Percentiles rank a stretch among this genome's conserved stretches.
Evolutionary conservation across 495 filamentous ascomycete species (phyloP).

Genomic region (Jackrogersella multiformis): DNA sequence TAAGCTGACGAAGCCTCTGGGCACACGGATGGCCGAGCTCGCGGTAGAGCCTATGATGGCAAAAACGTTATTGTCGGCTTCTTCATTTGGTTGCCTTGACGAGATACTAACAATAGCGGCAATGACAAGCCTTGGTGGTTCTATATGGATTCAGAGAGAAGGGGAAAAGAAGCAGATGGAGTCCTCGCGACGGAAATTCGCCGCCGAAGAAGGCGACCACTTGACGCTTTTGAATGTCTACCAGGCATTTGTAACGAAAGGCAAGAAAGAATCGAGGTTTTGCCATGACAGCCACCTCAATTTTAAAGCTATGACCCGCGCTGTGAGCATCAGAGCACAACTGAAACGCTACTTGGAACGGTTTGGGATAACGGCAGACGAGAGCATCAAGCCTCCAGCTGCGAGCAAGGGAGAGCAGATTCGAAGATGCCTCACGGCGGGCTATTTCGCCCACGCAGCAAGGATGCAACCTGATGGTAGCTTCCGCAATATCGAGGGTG

Average conservation of each 20-base stretch:
- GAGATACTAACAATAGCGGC: slow-evolving; percentile 93
- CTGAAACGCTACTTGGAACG: slow-evolving; percentile 87
- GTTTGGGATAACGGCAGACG: slow-evolving; percentile 78
- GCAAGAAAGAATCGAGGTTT: slow-evolving; percentile 85
- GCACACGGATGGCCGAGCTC: slow-evolving; percentile 92
- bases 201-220: slow-evolving; percentile 94
- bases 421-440: slow-evolving; percentile 84
- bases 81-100: slow-evolving; percentile 77
- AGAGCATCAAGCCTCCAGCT: slow-evolving; percentile 52
- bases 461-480: slow-evolving; percentile 95
- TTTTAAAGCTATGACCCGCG: slow-evolving; percentile 80
- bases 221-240: slow-evolving; percentile 95
- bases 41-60: slow-evolving; percentile 97
- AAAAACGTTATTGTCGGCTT: slow-evolving; percentile 83
- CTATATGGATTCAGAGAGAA: slow-evolving; percentile 82
- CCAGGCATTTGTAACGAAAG: slow-evolving; percentile 85
- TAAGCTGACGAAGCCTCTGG: slow-evolving; percentile 88
- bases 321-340: slow-evolving; percentile 87
- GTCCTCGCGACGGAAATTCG: slow-evolving; percentile 80
- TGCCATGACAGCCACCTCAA: slow-evolving; percentile 88
- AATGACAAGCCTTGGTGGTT: slow-evolving; percentile 88
- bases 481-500: slow-evolving; percentile 82
- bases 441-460: slow-evolving; percentile 95
- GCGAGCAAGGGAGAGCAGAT: slow-evolving; percentile 73
- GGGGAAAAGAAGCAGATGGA: slow-evolving; percentile 78